Evolutionary conservation across 2,329 filamentous ascomycete species (phyloP), one percentile per base, ranked within the genome.

Genomic region (Cladosporium sphaerospermum): DNA sequence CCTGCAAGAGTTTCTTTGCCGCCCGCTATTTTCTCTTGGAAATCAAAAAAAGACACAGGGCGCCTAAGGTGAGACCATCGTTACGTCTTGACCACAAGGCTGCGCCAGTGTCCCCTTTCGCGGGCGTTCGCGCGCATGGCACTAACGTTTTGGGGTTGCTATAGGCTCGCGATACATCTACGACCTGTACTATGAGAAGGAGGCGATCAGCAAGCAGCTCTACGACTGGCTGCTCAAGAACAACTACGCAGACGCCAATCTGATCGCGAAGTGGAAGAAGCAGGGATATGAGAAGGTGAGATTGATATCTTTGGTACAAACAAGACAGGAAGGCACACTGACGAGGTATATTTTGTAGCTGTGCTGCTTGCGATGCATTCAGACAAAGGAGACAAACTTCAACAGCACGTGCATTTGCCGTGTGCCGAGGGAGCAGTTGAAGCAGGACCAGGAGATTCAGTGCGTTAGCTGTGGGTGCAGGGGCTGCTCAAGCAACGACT

Each of bases 221-320:
- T 99, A 99, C 72, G 93, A 97, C 62, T 99, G 89, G 85, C 75
- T 97, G 59, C 76, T 99, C 56, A 99, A 99, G 80, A 96, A 99
- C 68, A 85, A 85, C 46, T 97, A 99, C 69, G 93, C 91, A 4
- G 93, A 99, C 72, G 83, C 88, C 43, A 93, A 91, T 76, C 75
- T 99, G 67, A 97, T 99, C 67, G 93, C 93, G 11, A 99, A 99
- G 75, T 99, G 93, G 93, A 99, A 99, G 82, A 99, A 99, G 76
- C 88, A 95, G 66, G 93, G 93, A 13, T 99, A 99, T 66, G 93
- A 99, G 73, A 96, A 97, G 84, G 88, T 89, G 70, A 48, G 23
- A 31, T 10, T 31, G 39, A 33, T 13, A 34, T 34, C 16, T 31
- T 32, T 13, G 10, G 31, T 9, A 4, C 10, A 23, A 28, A 28